Conservation (phyloP, 139 green algal genomes). For the Micractinium conductrix region DNA sequence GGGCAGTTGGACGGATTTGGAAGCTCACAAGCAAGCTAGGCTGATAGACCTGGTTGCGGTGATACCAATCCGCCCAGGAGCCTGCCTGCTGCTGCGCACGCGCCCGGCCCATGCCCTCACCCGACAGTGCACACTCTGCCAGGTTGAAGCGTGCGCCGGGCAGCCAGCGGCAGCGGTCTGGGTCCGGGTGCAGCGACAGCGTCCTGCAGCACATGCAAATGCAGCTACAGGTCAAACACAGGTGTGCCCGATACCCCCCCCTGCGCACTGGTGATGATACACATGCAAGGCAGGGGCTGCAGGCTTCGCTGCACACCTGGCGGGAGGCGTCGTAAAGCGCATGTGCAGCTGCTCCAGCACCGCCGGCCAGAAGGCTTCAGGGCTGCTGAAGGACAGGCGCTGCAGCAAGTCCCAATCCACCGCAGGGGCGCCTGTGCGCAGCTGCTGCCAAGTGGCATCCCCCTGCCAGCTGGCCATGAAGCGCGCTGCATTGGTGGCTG, state of each 20-base stretch:
- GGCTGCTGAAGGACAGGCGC: constrained; percentile 53
- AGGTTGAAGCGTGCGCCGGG: constrained; percentile 84
- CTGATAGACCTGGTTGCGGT: not conserved
- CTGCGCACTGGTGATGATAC: not conserved
- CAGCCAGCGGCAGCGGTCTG: constrained; percentile 73
- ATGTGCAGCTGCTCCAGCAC: constrained; percentile 60
- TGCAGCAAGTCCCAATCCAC: constrained; percentile 65
- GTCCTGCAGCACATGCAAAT: constrained; percentile 11
- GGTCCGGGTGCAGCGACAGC: constrained; percentile 40
- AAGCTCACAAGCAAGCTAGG: not conserved
- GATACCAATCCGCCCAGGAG: not conserved
- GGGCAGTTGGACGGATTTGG: too few species aligned
- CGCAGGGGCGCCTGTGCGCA: constrained; percentile 31
- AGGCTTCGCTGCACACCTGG: too few species aligned
- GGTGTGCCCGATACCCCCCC: not conserved
- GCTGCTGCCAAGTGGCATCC: not conserved
- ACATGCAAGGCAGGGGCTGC: too few species aligned
- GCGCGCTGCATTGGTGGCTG: not conserved
- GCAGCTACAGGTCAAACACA: not conserved
- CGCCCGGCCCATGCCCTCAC: not conserved
- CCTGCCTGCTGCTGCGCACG: not conserved
- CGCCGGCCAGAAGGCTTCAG: constrained; percentile 70
- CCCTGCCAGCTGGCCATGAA: constrained; percentile 19
- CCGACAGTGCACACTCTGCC: constrained; percentile 65
- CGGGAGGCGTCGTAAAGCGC: constrained; percentile 46